Conservation (phyloP, 176 grass and related monocot genomes). For the Paspalum notatum region DNA sequence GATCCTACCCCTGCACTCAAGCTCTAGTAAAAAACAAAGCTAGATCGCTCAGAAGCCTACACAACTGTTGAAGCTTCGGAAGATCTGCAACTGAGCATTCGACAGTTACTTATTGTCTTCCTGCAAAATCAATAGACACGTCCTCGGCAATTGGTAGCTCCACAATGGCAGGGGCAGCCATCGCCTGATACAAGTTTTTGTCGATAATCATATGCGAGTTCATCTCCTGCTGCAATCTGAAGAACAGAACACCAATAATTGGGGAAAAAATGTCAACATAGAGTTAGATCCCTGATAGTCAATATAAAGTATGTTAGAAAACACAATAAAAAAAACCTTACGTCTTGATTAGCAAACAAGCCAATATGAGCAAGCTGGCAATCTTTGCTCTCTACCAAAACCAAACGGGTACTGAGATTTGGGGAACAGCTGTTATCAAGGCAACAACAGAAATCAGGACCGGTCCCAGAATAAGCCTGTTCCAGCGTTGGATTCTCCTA, state of each 20-base stretch:
- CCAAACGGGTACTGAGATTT: slow-evolving; percentile 69
- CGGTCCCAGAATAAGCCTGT: slow-evolving; percentile 34
- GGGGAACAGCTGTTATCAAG: slow-evolving; percentile 81
- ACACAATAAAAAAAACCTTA: slow-evolving; percentile 41
- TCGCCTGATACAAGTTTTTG: slow-evolving; percentile 57
- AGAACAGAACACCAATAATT: slow-evolving; percentile 39
- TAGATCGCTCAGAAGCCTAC: slow-evolving; percentile 17
- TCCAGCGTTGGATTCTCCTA: slow-evolving; percentile 22
- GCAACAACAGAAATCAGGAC: slow-evolving; percentile 37
- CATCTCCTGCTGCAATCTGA: slow-evolving; percentile 78
- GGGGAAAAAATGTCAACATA: slow-evolving; percentile 6
- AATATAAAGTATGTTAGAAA: not conserved
- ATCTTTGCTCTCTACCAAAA: slow-evolving; percentile 85
- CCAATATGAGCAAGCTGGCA: slow-evolving; percentile 82
- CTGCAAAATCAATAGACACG: slow-evolving; percentile 65
- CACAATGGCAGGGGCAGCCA: slow-evolving; percentile 71
- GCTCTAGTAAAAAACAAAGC: slow-evolving; percentile 33
- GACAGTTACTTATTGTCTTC: slow-evolving; percentile 18
- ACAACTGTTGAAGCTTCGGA: slow-evolving; percentile 16
- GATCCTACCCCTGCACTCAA: slow-evolving; percentile 39
- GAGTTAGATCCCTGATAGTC: not conserved
- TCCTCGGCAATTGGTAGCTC: slow-evolving; percentile 69
- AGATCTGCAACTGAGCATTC: slow-evolving; percentile 10
- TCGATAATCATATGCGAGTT: slow-evolving; percentile 80
- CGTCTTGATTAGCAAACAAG: slow-evolving; percentile 86